These are phyloP conservation scores for Candida bentonensis DNA, from an alignment of 805 yeast species.

Conservation along the genomic window DNA sequence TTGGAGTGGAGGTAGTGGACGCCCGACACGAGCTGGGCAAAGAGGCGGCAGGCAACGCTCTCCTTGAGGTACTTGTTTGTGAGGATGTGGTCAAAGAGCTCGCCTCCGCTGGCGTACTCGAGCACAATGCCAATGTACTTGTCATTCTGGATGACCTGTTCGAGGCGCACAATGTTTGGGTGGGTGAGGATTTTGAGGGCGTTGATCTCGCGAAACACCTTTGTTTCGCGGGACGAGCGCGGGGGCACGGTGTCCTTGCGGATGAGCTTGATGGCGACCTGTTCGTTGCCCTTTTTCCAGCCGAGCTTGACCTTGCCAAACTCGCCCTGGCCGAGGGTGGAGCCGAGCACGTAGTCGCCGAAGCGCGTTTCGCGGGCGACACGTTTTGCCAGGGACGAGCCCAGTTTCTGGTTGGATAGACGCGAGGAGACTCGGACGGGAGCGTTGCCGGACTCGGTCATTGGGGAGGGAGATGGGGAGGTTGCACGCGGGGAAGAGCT, in stretches of 20 bases:
- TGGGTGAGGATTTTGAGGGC: conserved; percentile 68
- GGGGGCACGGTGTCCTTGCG: conserved; percentile 79
- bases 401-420: conserved; percentile 9
- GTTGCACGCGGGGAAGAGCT: background rate
- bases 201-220: conserved; percentile 85
- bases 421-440: conserved; percentile 17
- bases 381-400: conserved; percentile 6
- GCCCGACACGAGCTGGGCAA: conserved; percentile 88
- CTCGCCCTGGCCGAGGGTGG: conserved; percentile 95
- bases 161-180: conserved; percentile 85
- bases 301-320: conserved; percentile 96
- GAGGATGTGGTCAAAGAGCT: conserved; percentile 81
- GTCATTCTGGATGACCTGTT: conserved; percentile 86
- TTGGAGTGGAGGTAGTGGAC: conserved; percentile 79
- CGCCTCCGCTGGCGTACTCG: conserved; percentile 97
- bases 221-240: conserved; percentile 73
- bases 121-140: conserved; percentile 92
- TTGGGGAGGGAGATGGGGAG: no score
- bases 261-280: conserved; percentile 77
- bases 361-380: conserved; percentile 36
- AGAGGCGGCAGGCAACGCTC: conserved; percentile 67
- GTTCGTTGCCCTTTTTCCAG: conserved; percentile 65
- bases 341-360: conserved; percentile 81
- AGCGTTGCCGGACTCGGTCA: background rate
- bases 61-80: conserved; percentile 81